These are phyloP conservation scores for Phaeoacremonium minimum DNA, from an alignment of 2,329 filamentous ascomycete genomes.

Conservation along the genomic window DNA sequence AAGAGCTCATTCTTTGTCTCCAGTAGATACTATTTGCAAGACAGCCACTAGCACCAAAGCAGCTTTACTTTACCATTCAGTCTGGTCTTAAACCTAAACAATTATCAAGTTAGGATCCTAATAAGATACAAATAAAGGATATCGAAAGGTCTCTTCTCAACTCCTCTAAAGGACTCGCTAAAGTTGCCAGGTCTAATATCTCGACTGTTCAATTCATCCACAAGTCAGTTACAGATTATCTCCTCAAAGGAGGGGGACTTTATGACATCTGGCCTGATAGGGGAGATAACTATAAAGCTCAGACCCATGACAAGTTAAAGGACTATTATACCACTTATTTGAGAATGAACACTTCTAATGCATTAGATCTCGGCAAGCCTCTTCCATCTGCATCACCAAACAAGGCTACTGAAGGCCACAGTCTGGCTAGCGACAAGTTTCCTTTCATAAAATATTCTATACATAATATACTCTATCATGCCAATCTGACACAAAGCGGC, in stretches of 20 bases:
- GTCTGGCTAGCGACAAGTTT: background rate
- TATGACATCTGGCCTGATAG: slow-evolving; percentile 7
- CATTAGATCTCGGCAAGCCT: background rate
- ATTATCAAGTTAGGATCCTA: slow-evolving; percentile 18
- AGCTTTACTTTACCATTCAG: slow-evolving; percentile 40
- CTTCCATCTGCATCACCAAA: no score
- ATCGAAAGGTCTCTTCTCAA: slow-evolving; percentile 27
- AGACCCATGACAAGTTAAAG: slow-evolving; percentile 11
- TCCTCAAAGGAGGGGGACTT: slow-evolving; percentile 10
- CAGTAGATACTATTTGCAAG: slow-evolving; percentile 47
- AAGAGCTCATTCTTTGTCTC: slow-evolving; percentile 37
- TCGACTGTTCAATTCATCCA: slow-evolving; percentile 11
- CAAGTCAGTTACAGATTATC: slow-evolving; percentile 8
- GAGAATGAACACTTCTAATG: no score
- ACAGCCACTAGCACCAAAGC: slow-evolving; percentile 28
- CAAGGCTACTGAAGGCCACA: background rate
- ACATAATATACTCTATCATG: background rate
- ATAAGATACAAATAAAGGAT: slow-evolving; percentile 8
- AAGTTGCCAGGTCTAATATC: slow-evolving; percentile 23
- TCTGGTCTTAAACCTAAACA: slow-evolving; percentile 15
- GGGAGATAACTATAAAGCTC: slow-evolving; percentile 6
- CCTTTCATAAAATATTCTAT: slow-evolving; percentile 3
- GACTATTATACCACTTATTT: slow-evolving; percentile 8
- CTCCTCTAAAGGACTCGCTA: slow-evolving; percentile 42
- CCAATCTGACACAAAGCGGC: slow-evolving; percentile 2